phyloP scores from a whole-genome alignment of 345 rosid species.

The Eucalyptus marginata region DNA sequence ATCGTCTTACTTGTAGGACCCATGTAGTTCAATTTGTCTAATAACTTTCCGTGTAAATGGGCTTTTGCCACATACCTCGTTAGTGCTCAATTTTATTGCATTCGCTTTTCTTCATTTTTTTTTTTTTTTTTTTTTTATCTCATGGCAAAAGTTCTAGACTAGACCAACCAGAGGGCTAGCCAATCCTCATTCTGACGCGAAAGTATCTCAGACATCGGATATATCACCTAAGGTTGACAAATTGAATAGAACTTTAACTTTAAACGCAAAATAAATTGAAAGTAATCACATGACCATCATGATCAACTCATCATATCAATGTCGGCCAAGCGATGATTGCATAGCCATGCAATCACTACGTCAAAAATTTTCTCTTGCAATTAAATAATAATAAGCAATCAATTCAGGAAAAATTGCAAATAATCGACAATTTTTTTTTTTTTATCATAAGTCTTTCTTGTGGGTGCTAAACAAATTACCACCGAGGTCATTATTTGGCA shows the following conservation, averaged over 20 bases:
- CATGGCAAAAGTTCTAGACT: not conserved
- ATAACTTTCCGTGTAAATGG: not conserved
- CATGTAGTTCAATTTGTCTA: not conserved
- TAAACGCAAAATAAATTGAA: not conserved
- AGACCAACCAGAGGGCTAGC: not conserved
- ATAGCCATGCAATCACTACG: not conserved
- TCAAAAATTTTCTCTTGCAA: not conserved
- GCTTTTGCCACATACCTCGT: not conserved
- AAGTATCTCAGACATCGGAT: not conserved
- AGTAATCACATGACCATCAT: not conserved
- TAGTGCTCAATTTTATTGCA: not conserved
- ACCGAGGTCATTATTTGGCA: not conserved
- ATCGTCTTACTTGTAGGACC: constrained; percentile 2
- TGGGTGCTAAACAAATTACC: not conserved
- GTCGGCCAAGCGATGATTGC: not conserved
- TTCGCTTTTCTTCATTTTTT: not conserved
- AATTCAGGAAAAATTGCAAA: not conserved
- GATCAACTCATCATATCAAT: not conserved
- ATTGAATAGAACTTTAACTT: not conserved
- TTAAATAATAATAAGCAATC: not conserved
- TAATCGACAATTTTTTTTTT: not conserved
- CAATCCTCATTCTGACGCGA: not conserved
- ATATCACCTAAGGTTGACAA: not conserved
- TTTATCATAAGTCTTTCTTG: not conserved
- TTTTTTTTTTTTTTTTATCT: not conserved